Base-by-base conservation (phyloP, 371 early-diverging fungal species). In the Lichtheimia hyalospora region DNA sequence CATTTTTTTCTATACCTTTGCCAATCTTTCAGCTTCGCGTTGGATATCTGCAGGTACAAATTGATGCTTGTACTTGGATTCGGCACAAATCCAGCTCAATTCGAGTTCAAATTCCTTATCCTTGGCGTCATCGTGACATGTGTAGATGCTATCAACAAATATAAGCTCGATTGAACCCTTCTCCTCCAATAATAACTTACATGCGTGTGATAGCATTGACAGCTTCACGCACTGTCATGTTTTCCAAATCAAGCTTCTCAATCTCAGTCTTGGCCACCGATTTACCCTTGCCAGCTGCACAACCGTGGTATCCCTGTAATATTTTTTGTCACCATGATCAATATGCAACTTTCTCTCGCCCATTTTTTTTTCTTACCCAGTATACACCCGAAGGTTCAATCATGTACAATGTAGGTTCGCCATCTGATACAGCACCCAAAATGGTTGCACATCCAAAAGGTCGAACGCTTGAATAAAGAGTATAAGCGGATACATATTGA, bases 81-180 rank as follows among this genome's bases (percentile, higher is more conserved):
- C 94, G n/a, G 82, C 86, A 66, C 93, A 92, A 52, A 97, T 84
- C 99, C 99, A 98, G 77, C 91, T 92, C 64, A 97, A 73, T 75
- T 98, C 99, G 46, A 98, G 81, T 77, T 98, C 98, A 82, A 96
- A 96, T 46, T 94, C 94, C 79, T 95, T 96, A 79, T 98, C 98
- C 81, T 98, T 97, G 57, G 89, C 87, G 50, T 97, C 96, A 70
- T 97, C 98, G 66, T 98, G 99, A 48, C 92, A 96, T 40, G 91
- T 82, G 70, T 97, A 87, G 64, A 98, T 95, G 62, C 93, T 92
- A 46, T 10, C 58, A 10, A 48, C 12, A 20, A 43, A 6, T 23
- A 41, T 56, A 2, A 20, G 21, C 28, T 3, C 41, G 4, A 3
- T 7, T 28, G 28, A 28, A 28, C 10, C 34, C 6, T 27, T 3